A percentile compares a stretch with the other conserved stretches of the same genome.
These are phyloP conservation scores for Flaveria ramosissima DNA, from an alignment of 129 eudicot species.

Conservation along the genomic window DNA sequence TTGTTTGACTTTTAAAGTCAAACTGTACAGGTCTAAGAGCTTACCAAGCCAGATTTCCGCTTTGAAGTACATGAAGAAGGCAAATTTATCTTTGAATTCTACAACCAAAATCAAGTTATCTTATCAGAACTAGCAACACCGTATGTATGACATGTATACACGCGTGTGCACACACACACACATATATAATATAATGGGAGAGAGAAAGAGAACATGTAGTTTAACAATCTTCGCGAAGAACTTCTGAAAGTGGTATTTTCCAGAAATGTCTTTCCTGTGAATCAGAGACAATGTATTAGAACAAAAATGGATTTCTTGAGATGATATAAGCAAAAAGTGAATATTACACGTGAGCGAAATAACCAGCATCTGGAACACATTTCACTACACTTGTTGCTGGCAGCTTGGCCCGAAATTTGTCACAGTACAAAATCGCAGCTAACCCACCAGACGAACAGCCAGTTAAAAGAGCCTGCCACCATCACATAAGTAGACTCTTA, in stretches of 20 bases:
- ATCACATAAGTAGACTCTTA: not conserved
- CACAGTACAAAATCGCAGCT: conserved; percentile 43
- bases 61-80: conserved; percentile 49
- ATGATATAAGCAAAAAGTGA: conserved; percentile 1
- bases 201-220: conserved; percentile 39
- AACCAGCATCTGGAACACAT: conserved; percentile 55
- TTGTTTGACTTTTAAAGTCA: conserved; percentile 33
- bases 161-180: not conserved
- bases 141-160: not conserved
- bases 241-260: conserved; percentile 40
- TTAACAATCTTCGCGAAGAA: conserved; percentile 44
- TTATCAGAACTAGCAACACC: conserved; percentile 19
- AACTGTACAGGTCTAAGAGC: conserved; percentile 12
- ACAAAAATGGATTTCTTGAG: not conserved
- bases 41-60: conserved; percentile 50
- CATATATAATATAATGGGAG: not conserved
- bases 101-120: conserved; percentile 7
- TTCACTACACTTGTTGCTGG: conserved; percentile 35
- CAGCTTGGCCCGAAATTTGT: conserved; percentile 43
- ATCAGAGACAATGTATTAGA: not conserved
- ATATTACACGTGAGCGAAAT: conserved; percentile 45
- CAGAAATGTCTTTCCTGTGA: conserved; percentile 49
- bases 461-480: conserved; percentile 43
- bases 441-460: conserved; percentile 54
- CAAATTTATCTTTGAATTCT: conserved; percentile 46